These are phyloP conservation scores for Linderniella brevidens DNA, from an alignment of 257 asterid species.

Conservation along the genomic window DNA sequence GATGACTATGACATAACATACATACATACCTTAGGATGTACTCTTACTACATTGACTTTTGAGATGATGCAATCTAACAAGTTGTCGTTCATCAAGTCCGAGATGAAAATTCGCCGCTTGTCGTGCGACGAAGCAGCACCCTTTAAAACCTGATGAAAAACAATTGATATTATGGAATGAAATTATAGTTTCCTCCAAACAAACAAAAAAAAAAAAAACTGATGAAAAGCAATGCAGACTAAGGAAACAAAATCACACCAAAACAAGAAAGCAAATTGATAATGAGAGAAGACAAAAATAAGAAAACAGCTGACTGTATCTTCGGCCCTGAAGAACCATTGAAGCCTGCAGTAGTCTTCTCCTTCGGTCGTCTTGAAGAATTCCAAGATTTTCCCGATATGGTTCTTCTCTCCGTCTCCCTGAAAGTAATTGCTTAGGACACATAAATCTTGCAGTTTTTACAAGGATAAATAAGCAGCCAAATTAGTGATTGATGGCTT, in stretches of 20 bases:
- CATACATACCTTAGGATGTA: constrained; percentile 41
- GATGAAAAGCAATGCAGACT: constrained; percentile 2
- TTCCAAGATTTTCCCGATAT: constrained; percentile 71
- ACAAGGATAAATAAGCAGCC: constrained; percentile 28
- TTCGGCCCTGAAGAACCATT: constrained; percentile 87
- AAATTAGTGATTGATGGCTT: constrained; percentile 36
- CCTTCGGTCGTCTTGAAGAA: constrained; percentile 60
- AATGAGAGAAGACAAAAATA: neutral
- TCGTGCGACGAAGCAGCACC: constrained; percentile 45
- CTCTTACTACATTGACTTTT: constrained; percentile 40
- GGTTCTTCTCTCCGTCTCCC: constrained; percentile 73
- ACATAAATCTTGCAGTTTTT: constrained; percentile 44
- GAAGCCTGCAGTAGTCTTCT: constrained; percentile 78
- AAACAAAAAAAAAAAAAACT: constrained; percentile 1
- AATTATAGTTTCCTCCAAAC: too few species aligned
- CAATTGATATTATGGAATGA: too few species aligned
- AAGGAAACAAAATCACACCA: constrained; percentile 2
- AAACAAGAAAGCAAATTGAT: neutral
- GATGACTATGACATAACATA: too few species aligned
- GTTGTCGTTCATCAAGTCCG: constrained; percentile 64
- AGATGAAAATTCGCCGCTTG: constrained; percentile 68
- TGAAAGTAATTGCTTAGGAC: constrained; percentile 63
- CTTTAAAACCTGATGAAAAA: constrained; percentile 43
- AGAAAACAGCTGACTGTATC: constrained; percentile 50
- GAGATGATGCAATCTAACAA: constrained; percentile 69